These are phyloP conservation scores for Quercus gilva DNA, from an alignment of 306 rosid genomes.

Conservation along the genomic window DNA sequence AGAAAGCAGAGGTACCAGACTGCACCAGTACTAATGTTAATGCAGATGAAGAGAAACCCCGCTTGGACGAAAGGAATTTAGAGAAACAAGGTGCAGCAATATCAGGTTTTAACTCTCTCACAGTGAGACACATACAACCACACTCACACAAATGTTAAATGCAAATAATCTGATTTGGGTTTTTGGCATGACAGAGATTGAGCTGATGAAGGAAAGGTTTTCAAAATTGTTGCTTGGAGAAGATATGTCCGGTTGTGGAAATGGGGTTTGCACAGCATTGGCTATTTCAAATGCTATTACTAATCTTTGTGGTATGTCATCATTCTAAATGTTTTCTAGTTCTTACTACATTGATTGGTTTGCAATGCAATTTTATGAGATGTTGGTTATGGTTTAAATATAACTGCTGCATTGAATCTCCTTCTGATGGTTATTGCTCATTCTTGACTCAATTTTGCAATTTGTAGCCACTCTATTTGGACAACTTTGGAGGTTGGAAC, in stretches of 20 bases:
- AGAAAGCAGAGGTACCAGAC: slow-evolving; percentile 36
- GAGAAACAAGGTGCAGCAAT: slow-evolving; percentile 46
- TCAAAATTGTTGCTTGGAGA: slow-evolving; percentile 92
- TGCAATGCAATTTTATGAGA: neutral
- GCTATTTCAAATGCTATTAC: slow-evolving; percentile 93
- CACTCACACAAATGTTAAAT: neutral
- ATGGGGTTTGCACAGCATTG: slow-evolving; percentile 85
- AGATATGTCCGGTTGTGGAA: slow-evolving; percentile 97
- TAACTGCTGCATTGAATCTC: neutral
- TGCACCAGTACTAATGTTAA: slow-evolving; percentile 28
- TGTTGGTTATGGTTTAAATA: slow-evolving; percentile 9
- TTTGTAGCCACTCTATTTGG: slow-evolving; percentile 77
- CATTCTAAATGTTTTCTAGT: neutral
- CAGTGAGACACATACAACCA: neutral
- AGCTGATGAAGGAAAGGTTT: slow-evolving; percentile 94
- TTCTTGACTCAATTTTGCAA: slow-evolving; percentile 32
- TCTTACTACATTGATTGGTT: slow-evolving; percentile 1
- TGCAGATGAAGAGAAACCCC: slow-evolving; percentile 36
- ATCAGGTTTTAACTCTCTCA: slow-evolving; percentile 46
- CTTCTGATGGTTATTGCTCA: slow-evolving; percentile 1
- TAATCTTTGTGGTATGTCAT: slow-evolving; percentile 68
- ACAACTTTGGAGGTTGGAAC: slow-evolving; percentile 88
- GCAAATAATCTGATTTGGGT: slow-evolving; percentile 31
- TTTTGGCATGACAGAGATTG: slow-evolving; percentile 48
- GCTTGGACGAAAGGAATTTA: slow-evolving; percentile 43